A percentile compares a stretch with the other conserved stretches of the same genome.
These are phyloP conservation scores for Scytalidium lignicola DNA, from an alignment of 2,329 filamentous ascomycete species.

Conservation along the genomic window DNA sequence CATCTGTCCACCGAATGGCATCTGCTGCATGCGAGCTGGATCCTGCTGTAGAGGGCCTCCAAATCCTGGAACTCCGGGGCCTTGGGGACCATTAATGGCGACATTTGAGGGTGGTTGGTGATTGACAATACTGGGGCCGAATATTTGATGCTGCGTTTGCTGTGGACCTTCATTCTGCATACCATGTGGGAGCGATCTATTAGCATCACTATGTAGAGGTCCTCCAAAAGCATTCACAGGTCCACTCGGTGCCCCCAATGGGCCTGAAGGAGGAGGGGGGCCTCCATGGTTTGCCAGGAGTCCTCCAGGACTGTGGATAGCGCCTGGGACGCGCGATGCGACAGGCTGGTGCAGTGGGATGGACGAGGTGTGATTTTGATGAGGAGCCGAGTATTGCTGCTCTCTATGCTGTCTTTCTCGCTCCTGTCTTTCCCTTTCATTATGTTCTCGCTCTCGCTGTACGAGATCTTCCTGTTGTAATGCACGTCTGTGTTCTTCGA, in stretches of 20 bases:
- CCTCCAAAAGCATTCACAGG: slow-evolving; percentile 44
- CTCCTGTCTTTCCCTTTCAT: slow-evolving; percentile 54
- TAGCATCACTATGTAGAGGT: slow-evolving; percentile 47
- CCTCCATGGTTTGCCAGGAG: slow-evolving; percentile 71
- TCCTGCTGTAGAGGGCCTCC: slow-evolving; percentile 51
- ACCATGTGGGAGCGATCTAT: slow-evolving; percentile 47
- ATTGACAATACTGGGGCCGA: slow-evolving; percentile 39
- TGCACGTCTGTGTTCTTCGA: slow-evolving; percentile 52
- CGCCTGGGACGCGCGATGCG: slow-evolving; percentile 70
- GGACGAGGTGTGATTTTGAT: slow-evolving; percentile 82
- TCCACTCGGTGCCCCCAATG: slow-evolving; percentile 31
- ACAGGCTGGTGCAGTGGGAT: slow-evolving; percentile 94
- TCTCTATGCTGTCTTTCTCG: slow-evolving; percentile 58
- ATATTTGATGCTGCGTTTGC: slow-evolving; percentile 53
- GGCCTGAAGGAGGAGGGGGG: slow-evolving; percentile 47
- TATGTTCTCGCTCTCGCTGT: slow-evolving; percentile 42
- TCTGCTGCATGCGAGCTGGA: slow-evolving; percentile 55
- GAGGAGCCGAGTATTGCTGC: slow-evolving; percentile 60
- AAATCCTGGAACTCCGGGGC: slow-evolving; percentile 57
- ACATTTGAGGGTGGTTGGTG: slow-evolving; percentile 45
- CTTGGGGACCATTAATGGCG: slow-evolving; percentile 53
- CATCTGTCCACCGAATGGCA: slow-evolving; percentile 46
- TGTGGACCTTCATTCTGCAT: slow-evolving; percentile 36
- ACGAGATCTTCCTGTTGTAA: slow-evolving; percentile 52
- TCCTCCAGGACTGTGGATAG: slow-evolving; percentile 89